These are phyloP conservation scores for Nannizziopsis arthrosporioides DNA, from an alignment of 2,329 filamentous ascomycete genomes.

Conservation along the genomic window DNA sequence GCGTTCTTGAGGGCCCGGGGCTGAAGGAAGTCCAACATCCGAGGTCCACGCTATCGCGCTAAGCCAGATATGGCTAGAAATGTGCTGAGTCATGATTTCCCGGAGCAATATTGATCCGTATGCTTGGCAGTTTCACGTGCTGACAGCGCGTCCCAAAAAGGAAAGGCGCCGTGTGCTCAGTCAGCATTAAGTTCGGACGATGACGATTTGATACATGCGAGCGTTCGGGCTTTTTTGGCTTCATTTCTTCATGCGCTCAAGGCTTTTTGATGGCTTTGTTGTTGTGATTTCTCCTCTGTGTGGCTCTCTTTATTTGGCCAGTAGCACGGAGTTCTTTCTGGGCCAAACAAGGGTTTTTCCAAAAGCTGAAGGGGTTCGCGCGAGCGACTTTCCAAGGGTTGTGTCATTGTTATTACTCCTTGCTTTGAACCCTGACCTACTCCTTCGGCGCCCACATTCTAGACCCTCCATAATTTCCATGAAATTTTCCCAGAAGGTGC, in stretches of 20 bases:
- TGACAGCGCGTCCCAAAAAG: background rate
- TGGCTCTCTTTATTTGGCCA: background rate
- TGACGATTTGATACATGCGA: constrained; percentile 8
- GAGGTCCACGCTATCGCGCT: background rate
- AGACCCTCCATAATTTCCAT: constrained; percentile 3
- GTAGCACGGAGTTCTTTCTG: too few species aligned
- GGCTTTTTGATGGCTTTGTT: background rate
- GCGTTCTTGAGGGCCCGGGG: background rate
- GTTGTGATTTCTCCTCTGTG: background rate
- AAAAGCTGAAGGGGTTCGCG: too few species aligned
- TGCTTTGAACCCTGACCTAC: constrained; percentile 1
- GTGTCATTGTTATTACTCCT: background rate
- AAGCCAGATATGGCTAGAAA: background rate
- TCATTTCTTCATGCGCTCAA: background rate
- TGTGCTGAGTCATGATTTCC: background rate
- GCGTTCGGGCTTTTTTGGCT: background rate
- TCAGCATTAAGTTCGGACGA: background rate
- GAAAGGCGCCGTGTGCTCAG: constrained; percentile 1
- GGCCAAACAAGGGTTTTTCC: too few species aligned
- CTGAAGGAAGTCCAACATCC: background rate
- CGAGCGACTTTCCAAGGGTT: too few species aligned
- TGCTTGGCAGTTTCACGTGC: background rate
- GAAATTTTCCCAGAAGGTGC: background rate
- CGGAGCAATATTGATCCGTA: constrained; percentile 1
- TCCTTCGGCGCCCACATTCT: background rate